Evolutionary conservation across 2,329 filamentous ascomycete species (phyloP), one percentile per base, ranked within the genome.

Genomic region (Fusarium domesticum): DNA sequence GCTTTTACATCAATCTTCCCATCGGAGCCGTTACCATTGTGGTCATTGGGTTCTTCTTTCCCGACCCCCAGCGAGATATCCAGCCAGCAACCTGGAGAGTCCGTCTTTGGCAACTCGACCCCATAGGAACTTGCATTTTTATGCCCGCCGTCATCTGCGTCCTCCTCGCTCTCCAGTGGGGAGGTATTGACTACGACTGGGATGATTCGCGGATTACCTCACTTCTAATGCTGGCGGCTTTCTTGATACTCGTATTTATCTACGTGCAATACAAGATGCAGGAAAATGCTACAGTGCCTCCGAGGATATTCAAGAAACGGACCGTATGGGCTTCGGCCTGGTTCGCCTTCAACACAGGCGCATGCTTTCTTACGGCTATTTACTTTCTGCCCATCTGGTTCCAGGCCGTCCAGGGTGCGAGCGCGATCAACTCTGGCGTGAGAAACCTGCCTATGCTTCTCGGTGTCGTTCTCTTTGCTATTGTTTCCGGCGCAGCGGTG

Each of bases 141-240:
- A 58, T 64, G 53, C 63, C 63, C 0, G 57, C 69, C 12, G 64
- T 75, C 6, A 59, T 76, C 16, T 77, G 71, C 48, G 63, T 76
- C 15, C 55, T 78, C 0, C 62, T 78, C 1, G 74, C 74, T n/a
- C 61, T 79, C 6, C 73, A 77, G 45, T 78, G 72, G 72, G 71
- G 71, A 18, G 71, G 70, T 6, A 60, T 59, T 23, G 64, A 62
- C 39, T 69, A 70, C 33, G 44, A 51, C 5, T 65, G 57, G 62
- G 50, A 36, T 37, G 47, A 51, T 40, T 53, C 45, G 15, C 48
- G 30, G 16, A 56, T 63, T 14, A 58, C 56, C 1, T 58, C 52
- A 18, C 54, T 69, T 1, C 59, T 69, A 12, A 58, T 68, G 45
- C 43, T 65, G 0, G 61, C 64, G 5, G 58, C 42, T 1, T 45